Base-by-base conservation (phyloP, 2,329 filamentous ascomycete genomes). In the Colletotrichum tamarilloi region DNA sequence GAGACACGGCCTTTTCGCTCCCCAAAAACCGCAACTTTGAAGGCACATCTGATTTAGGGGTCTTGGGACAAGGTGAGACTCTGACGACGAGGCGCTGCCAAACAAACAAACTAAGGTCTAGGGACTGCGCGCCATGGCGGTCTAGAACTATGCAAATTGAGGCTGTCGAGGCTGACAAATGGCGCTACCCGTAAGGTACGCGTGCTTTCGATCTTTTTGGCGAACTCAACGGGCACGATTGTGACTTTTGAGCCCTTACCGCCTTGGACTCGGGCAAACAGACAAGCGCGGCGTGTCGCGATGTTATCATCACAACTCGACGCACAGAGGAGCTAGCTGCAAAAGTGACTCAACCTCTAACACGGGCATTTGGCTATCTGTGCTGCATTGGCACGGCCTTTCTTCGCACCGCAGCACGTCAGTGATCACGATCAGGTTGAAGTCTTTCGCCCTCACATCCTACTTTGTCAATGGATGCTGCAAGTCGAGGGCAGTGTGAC, bases 51-150 rank as follows among this genome's bases (percentile, higher is more conserved):
- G 30, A 24, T 14, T 12, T 64, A 69, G 46, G 66, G 70, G 70
- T 60, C 66, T 30, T 16, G 59, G 66, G 59, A 55, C 55, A 60
- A 46, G n/a, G 58, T 56, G 66, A 64, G 66, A 69, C 55, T 28
- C 59, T 73, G 70, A 73, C 70, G 70, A 64, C 52, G 66, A 64
- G 70, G 70, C 66, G 59, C 66, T 73, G 59, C 66, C 66, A 59
- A 42, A 58, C 59, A 46, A 42, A 26, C 12, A 65, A 60, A 35
- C 24, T 32, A 12, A 30, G 38, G 14, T 30, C 32, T 30, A 19
- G 49, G 49, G 59, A 60, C 66, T 56, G 70, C 60, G 59, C 66
- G 59, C 55, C 42, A 59, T 35, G 70, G 56, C 12, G 55, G 59
- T 35, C 66, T 65, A 68, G 66, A 69, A 55, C 42, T 69, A 55